These are phyloP conservation scores for Cyclocybe aegerita DNA, from an alignment of 768 basidiomycete genomes.

Conservation along the genomic window DNA sequence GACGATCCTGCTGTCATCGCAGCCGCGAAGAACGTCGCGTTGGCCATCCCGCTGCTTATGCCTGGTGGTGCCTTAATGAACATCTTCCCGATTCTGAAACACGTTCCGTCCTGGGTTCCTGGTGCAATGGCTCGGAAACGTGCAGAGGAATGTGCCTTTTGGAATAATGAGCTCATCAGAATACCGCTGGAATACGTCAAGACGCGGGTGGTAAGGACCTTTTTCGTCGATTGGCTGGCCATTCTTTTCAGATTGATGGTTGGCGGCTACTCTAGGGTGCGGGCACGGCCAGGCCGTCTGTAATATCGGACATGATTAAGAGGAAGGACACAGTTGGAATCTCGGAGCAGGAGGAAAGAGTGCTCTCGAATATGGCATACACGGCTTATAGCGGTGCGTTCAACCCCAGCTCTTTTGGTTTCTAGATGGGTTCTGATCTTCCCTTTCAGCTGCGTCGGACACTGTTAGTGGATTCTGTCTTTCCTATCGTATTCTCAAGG, in stretches of 20 bases:
- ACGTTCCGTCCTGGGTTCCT: constrained; percentile 12
- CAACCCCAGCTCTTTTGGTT: no score
- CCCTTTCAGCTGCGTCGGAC: no score
- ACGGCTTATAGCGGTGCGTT: neutral
- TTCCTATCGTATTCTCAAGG: no score
- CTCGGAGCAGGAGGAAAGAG: constrained; percentile 1
- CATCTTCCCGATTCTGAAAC: constrained; percentile 6
- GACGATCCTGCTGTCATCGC: constrained; percentile 2
- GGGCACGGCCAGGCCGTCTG: neutral
- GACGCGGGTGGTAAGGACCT: neutral
- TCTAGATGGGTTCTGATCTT: no score
- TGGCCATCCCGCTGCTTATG: constrained; percentile 2
- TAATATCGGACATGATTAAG: constrained; percentile 1
- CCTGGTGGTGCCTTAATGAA: constrained; percentile 10
- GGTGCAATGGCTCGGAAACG: constrained; percentile 1
- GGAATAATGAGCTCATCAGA: constrained; percentile 1
- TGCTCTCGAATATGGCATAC: constrained; percentile 1
- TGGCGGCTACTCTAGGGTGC: no score
- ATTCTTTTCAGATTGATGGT: neutral
- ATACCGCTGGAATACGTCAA: constrained; percentile 6
- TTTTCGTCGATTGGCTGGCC: no score
- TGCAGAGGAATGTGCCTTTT: neutral
- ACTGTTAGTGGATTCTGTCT: no score
- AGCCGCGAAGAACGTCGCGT: constrained; percentile 2
- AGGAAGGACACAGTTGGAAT: neutral